Conservation (phyloP, 164 flowering plant species). For the Litsea cubeba region DNA sequence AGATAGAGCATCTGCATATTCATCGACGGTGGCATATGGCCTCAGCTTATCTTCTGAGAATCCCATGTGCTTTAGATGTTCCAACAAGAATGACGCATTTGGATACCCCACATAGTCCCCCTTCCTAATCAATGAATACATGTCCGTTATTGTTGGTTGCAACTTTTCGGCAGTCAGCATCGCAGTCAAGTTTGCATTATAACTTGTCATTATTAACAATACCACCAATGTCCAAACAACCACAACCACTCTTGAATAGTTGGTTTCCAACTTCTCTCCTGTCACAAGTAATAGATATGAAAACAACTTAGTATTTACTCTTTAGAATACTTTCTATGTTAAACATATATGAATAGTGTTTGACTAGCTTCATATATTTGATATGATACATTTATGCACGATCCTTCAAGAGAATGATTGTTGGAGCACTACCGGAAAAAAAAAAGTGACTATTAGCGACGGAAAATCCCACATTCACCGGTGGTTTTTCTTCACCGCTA, state of each 20-base stretch:
- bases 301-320: no score
- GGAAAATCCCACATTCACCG: no score
- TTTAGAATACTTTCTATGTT: no score
- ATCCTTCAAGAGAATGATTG: no score
- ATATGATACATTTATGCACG: no score
- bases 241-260: constrained; percentile 9
- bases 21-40: neutral
- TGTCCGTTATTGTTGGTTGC: neutral
- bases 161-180: neutral
- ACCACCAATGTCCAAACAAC: constrained; percentile 12
- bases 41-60: neutral
- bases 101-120: constrained; percentile 2
- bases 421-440: no score
- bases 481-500: no score
- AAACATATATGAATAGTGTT: no score
- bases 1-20: neutral
- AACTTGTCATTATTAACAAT: constrained; percentile 8
- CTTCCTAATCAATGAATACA: neutral
- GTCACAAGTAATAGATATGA: constrained; percentile 1
- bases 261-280: constrained; percentile 27
- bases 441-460: no score
- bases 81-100: neutral
- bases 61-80: neutral
- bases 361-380: no score
- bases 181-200: constrained; percentile 13